Conservation (phyloP, 2,329 filamentous ascomycete species). For the Epichloe sibirici region DNA sequence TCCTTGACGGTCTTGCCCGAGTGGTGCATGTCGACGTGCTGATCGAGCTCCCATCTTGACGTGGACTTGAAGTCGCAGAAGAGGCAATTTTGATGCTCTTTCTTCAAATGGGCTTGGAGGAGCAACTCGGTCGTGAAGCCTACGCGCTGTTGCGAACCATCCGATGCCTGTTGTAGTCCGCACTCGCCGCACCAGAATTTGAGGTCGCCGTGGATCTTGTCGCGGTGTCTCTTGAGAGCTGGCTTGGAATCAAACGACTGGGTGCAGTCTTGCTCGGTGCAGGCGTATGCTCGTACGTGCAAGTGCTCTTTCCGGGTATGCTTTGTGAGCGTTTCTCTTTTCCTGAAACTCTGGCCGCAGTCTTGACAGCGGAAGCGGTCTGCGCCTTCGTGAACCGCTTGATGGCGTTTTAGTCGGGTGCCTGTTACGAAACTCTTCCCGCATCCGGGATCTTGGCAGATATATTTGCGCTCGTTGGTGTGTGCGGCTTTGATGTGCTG, state of each 20-base stretch:
- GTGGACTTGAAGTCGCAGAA: constrained; percentile 61
- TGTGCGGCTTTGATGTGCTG: constrained; percentile 79
- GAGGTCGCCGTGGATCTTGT: constrained; percentile 55
- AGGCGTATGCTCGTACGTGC: constrained; percentile 57
- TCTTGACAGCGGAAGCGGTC: constrained; percentile 65
- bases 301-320: constrained; percentile 72
- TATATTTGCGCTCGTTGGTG: constrained; percentile 54
- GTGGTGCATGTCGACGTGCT: constrained; percentile 70
- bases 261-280: constrained; percentile 47
- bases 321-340: constrained; percentile 72
- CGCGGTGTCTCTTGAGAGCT: constrained; percentile 59
- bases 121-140: constrained; percentile 62
- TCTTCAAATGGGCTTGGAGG: constrained; percentile 61
- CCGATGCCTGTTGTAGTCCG: constrained; percentile 24
- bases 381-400: constrained; percentile 60
- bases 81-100: constrained; percentile 62
- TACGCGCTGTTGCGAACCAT: constrained; percentile 28
- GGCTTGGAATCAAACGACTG: constrained; percentile 62
- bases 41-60: constrained; percentile 54
- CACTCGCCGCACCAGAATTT: constrained; percentile 74
- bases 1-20: constrained; percentile 48
- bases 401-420: constrained; percentile 64
- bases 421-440: constrained; percentile 72
- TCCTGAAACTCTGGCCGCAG: constrained; percentile 72
- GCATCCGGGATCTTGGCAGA: constrained; percentile 62